These are phyloP conservation scores for Pyracantha coccinea DNA, from an alignment of 331 rosid species.

Conservation along the genomic window DNA sequence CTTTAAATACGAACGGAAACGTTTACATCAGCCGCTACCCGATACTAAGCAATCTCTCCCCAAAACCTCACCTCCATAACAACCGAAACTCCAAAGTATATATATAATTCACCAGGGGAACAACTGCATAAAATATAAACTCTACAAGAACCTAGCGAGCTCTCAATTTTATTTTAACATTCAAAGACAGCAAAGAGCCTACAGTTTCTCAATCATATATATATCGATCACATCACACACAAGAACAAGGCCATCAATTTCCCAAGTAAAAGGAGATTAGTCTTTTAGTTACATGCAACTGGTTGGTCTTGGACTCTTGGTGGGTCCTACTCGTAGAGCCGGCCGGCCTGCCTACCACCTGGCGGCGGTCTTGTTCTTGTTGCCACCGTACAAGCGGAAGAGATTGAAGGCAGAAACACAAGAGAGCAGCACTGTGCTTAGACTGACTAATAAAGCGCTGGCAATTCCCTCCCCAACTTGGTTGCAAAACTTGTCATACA, in stretches of 20 bases:
- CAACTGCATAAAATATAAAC: too few species aligned
- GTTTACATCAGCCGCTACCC: too few species aligned
- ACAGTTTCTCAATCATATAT: neutral
- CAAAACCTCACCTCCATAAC: too few species aligned
- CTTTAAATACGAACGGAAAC: too few species aligned
- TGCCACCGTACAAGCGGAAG: constrained; percentile 65
- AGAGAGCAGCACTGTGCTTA: constrained; percentile 55
- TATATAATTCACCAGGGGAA: too few species aligned
- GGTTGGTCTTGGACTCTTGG: neutral
- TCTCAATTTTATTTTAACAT: neutral
- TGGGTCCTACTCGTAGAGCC: neutral
- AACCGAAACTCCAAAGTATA: too few species aligned
- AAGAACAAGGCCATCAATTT: neutral
- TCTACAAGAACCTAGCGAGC: too few species aligned
- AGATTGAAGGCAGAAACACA: constrained; percentile 76
- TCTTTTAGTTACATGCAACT: neutral
- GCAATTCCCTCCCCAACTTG: constrained; percentile 82
- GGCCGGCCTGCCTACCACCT: constrained; percentile 21
- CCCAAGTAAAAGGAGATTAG: neutral
- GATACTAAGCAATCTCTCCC: too few species aligned
- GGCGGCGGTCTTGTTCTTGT: constrained; percentile 27
- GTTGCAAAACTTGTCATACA: constrained; percentile 83
- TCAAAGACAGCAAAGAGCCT: neutral
- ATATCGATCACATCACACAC: neutral
- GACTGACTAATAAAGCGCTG: constrained; percentile 46